Percentiles rank a stretch among this genome's conserved stretches.
phyloP scores from a whole-genome alignment of 352 stramenopile genomes.

The Pythium pyrilobum region DNA sequence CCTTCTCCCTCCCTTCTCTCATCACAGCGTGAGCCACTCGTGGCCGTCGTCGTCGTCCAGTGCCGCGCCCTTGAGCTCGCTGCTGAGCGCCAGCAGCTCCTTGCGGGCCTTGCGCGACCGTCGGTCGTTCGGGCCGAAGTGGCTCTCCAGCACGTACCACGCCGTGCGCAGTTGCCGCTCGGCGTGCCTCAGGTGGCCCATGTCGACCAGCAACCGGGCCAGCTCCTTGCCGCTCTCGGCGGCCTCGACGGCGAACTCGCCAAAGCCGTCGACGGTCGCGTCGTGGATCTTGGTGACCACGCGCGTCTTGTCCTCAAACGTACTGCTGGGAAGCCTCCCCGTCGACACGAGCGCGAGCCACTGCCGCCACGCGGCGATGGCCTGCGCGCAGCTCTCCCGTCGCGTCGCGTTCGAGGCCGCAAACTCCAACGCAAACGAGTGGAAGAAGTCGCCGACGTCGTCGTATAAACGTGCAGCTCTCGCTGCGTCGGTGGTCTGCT shows the following conservation, averaged over 20 bases:
- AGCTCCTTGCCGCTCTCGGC: constrained; percentile 38
- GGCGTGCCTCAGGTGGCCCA: constrained; percentile 34
- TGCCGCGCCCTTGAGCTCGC: constrained; percentile 22
- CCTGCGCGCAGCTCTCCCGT: constrained; percentile 48
- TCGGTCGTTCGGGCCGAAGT: constrained; percentile 50
- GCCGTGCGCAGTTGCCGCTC: constrained; percentile 30
- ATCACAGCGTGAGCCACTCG: constrained; percentile 37
- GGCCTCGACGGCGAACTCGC: constrained; percentile 59
- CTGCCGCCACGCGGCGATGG: constrained; percentile 52
- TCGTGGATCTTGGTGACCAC: constrained; percentile 41
- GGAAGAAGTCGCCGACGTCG: constrained; percentile 48
- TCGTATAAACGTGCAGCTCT: constrained; percentile 23
- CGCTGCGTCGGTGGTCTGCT: constrained; percentile 16
- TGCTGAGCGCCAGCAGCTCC: constrained; percentile 36
- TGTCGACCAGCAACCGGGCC: constrained; percentile 29
- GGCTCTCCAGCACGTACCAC: constrained; percentile 46
- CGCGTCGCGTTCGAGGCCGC: constrained; percentile 39
- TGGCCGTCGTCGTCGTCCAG: constrained; percentile 28
- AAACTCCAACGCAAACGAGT: constrained; percentile 56
- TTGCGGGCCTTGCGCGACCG: constrained; percentile 37
- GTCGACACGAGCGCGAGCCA: constrained; percentile 28
- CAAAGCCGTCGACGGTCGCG: constrained; percentile 42
- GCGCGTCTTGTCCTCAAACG: constrained; percentile 31
- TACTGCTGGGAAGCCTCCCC: not conserved
- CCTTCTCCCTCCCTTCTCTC: too few relatives aligned